These are phyloP conservation scores for Fusarium sp. DNA, from an alignment of 2,329 filamentous ascomycete species.

Conservation along the genomic window DNA sequence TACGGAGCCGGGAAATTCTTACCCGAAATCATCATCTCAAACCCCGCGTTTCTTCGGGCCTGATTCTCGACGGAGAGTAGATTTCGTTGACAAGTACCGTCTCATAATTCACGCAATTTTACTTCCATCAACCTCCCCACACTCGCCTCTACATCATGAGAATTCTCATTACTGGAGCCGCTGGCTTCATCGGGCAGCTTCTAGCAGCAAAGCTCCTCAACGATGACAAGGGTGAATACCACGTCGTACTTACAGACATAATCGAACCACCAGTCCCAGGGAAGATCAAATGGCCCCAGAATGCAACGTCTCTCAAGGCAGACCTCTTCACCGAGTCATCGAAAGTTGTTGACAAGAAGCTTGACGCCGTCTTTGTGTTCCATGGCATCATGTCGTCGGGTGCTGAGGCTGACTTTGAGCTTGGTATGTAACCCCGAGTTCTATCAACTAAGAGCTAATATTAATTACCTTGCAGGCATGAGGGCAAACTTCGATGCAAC, in stretches of 20 bases:
- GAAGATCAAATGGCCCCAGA: constrained; percentile 50
- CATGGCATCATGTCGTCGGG: constrained; percentile 77
- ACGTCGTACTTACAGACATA: constrained; percentile 71
- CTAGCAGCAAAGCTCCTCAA: constrained; percentile 69
- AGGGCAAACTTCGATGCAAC: constrained; percentile 71
- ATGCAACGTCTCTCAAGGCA: constrained; percentile 25
- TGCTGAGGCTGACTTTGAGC: constrained; percentile 70
- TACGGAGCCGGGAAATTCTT: too few species aligned
- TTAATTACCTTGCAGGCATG: constrained; percentile 8
- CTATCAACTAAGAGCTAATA: constrained; percentile 49
- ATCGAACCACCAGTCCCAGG: constrained; percentile 64
- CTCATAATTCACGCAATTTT: too few species aligned
- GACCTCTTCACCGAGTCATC: constrained; percentile 20
- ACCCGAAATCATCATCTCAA: too few species aligned
- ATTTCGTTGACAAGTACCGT: too few species aligned
- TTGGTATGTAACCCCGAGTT: constrained; percentile 55
- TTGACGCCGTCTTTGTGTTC: constrained; percentile 69
- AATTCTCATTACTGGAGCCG: constrained; percentile 73
- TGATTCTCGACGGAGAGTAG: too few species aligned
- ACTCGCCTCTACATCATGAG: constrained; percentile 11
- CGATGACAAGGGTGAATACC: constrained; percentile 46
- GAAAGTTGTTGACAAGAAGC: constrained; percentile 41
- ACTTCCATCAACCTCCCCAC: too few species aligned
- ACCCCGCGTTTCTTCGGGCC: too few species aligned
- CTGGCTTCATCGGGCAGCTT: constrained; percentile 74